These are phyloP conservation scores for Podaxis sp. DNA, from an alignment of 768 basidiomycete species.

Conservation along the genomic window DNA sequence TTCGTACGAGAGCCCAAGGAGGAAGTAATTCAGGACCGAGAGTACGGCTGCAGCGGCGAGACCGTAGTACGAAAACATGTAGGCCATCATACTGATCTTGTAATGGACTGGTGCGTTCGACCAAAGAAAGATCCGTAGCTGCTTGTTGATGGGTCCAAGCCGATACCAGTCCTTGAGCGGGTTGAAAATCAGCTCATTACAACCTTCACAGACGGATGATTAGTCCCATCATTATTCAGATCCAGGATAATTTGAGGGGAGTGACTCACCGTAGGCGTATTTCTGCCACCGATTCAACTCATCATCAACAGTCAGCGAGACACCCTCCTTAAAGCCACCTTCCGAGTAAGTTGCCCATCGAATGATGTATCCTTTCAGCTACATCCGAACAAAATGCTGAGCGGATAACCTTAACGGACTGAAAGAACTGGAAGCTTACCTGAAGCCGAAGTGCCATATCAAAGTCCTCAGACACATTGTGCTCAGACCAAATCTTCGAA, in stretches of 20 bases:
- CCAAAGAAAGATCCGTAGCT: conserved; percentile 77
- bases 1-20: conserved; percentile 61
- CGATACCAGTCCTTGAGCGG: conserved; percentile 78
- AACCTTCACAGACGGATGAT: conserved; percentile 38
- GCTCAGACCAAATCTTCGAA: conserved; percentile 81
- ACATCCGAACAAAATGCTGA: conserved; percentile 3
- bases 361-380: conserved; percentile 69
- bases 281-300: conserved; percentile 94
- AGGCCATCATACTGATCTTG: conserved; percentile 78
- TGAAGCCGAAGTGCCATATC: conserved; percentile 75
- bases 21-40: conserved; percentile 67
- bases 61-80: conserved; percentile 65
- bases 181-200: conserved; percentile 82
- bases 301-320: conserved; percentile 85
- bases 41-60: conserved; percentile 64
- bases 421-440: conserved; percentile 22
- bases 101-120: conserved; percentile 77
- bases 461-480: conserved; percentile 82
- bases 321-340: conserved; percentile 89
- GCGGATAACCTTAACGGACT: background rate
- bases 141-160: conserved; percentile 80
- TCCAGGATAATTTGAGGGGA: background rate
- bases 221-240: conserved; percentile 5
- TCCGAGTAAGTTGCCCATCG: conserved; percentile 86
- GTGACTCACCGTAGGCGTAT: conserved; percentile 63